A percentile compares a stretch with the other conserved stretches of the same genome.
Conservation (phyloP, 1,284 basidiomycete genomes). For the Tilletia indica region DNA sequence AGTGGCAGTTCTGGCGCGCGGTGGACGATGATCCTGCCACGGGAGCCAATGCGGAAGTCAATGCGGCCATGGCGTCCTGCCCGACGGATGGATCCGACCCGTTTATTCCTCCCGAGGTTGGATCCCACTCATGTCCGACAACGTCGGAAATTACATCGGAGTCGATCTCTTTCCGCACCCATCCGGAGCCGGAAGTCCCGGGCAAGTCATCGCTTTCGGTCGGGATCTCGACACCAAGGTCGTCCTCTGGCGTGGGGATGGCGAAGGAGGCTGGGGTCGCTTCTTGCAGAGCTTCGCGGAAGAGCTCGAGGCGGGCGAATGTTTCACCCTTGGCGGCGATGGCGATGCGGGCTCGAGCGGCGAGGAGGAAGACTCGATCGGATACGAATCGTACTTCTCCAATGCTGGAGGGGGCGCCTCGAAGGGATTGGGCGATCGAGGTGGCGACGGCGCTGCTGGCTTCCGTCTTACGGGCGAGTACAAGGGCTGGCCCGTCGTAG, state of each 20-base stretch:
- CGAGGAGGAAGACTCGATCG: conserved; percentile 49
- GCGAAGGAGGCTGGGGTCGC: conserved; percentile 85
- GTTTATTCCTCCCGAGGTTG: conserved; percentile 92
- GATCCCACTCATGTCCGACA: conserved; percentile 91
- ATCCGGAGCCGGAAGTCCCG: conserved; percentile 65
- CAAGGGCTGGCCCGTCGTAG: conserved; percentile 52
- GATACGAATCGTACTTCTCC: conserved; percentile 52
- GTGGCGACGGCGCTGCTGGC: conserved; percentile 43
- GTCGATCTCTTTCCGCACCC: conserved; percentile 82
- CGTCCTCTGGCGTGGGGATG: conserved; percentile 72
- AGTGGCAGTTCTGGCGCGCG: conserved; percentile 53
- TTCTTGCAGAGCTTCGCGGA: conserved; percentile 92
- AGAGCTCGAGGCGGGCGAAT: conserved; percentile 81
- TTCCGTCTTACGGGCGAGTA: conserved; percentile 50
- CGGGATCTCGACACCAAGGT: conserved; percentile 97
- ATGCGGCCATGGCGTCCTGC: conserved; percentile 73
- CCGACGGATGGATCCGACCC: conserved; percentile 82
- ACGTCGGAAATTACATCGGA: conserved; percentile 92
- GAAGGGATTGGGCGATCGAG: conserved; percentile 46
- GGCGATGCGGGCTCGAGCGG: conserved; percentile 32
- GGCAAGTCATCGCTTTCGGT: conserved; percentile 96
- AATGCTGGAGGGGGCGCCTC: conserved; percentile 36
- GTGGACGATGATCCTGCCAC: conserved; percentile 51
- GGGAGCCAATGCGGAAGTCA: conserved; percentile 43
- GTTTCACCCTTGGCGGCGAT: conserved; percentile 42